A percentile compares a stretch with the other conserved stretches of the same genome.
Conservation (phyloP, 129 eudicot species). For the sunflower (Helianthus annuus) region DNA sequence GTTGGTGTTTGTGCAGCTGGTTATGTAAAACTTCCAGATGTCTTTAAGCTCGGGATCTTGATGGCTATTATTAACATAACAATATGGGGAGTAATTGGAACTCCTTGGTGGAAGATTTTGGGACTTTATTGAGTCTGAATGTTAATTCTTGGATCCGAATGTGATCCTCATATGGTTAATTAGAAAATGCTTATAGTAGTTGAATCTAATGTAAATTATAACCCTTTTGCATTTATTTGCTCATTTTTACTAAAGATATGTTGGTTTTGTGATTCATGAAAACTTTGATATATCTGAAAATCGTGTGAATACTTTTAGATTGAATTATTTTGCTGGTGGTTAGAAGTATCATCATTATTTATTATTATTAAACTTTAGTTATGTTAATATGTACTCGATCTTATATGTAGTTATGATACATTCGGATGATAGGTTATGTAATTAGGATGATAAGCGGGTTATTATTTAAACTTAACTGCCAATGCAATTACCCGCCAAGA, state of each 20-base stretch:
- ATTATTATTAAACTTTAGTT: too few species aligned
- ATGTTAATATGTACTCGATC: too few species aligned
- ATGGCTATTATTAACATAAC: constrained; percentile 52
- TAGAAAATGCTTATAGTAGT: constrained; percentile 25
- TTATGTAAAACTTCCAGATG: constrained; percentile 59
- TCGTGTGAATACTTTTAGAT: too few species aligned
- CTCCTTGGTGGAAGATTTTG: constrained; percentile 15
- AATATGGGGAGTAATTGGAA: constrained; percentile 57
- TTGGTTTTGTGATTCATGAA: too few species aligned
- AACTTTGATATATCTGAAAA: too few species aligned
- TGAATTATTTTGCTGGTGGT: too few species aligned
- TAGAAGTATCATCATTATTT: too few species aligned
- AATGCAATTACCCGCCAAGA: too few species aligned
- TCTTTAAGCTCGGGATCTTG: constrained; percentile 55
- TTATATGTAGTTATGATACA: too few species aligned
- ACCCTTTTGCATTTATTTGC: not conserved
- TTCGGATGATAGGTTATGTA: too few species aligned
- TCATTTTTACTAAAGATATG: not conserved
- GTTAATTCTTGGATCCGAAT: not conserved
- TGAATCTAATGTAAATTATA: constrained; percentile 23
- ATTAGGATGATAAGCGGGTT: too few species aligned
- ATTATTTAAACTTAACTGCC: too few species aligned
- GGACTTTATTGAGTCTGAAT: constrained; percentile 48
- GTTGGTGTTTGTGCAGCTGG: constrained; percentile 54
- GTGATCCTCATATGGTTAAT: constrained; percentile 13